Evolutionary conservation across 148 eudicot genomes (phyloP).

Genomic region (Polygonum maritimum): DNA sequence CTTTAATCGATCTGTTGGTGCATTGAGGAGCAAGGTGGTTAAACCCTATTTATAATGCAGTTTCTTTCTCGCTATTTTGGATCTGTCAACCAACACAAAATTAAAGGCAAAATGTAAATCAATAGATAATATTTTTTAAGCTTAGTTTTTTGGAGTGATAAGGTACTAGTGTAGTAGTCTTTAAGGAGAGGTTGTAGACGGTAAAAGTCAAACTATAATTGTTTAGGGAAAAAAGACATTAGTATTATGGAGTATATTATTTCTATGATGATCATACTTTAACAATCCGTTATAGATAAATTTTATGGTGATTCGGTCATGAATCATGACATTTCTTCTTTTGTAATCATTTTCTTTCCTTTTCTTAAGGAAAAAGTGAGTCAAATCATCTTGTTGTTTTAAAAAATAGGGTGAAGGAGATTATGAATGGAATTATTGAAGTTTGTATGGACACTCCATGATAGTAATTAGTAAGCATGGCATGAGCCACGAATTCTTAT

Average conservation of each 20-base stretch:
- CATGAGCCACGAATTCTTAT: no score
- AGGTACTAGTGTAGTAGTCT: slow-evolving; percentile 6
- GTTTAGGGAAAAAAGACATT: neutral
- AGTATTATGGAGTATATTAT: neutral
- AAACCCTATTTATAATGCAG: slow-evolving; percentile 25
- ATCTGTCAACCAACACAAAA: neutral
- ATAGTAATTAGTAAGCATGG: no score
- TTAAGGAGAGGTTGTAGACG: neutral
- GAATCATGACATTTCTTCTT: no score
- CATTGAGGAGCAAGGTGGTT: neutral
- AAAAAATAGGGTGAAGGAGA: no score
- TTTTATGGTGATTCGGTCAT: neutral
- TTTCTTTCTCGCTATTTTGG: slow-evolving; percentile 14
- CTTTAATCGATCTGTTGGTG: neutral
- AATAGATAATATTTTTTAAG: neutral
- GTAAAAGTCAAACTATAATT: neutral
- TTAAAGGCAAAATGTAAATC: neutral
- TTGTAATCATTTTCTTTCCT: no score
- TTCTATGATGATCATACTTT: neutral
- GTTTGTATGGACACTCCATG: no score
- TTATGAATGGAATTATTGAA: no score
- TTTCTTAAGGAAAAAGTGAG: no score
- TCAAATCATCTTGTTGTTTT: no score
- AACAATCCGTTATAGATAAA: neutral
- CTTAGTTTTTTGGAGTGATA: neutral